These are phyloP conservation scores for Trichoderma sp. DNA, from an alignment of 2,329 filamentous ascomycete genomes.

Conservation along the genomic window DNA sequence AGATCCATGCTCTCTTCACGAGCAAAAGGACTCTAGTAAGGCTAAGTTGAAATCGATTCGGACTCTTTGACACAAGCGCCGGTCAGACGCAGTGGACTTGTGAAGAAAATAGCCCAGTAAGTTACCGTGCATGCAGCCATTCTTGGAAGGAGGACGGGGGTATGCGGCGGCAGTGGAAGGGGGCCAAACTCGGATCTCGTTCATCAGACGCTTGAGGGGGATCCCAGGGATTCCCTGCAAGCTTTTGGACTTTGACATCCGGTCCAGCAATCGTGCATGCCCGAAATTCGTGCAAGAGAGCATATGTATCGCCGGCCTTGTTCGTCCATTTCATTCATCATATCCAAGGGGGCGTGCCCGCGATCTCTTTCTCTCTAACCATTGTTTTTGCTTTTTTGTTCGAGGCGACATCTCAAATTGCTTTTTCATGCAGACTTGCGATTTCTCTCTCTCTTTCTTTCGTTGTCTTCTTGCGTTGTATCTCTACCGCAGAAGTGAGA, in stretches of 20 bases:
- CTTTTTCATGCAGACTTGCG: slow-evolving; percentile 6
- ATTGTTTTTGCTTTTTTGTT: not conserved
- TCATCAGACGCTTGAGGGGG: slow-evolving; percentile 19
- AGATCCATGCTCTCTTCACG: slow-evolving; percentile 26
- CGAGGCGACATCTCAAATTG: not conserved
- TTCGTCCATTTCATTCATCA: slow-evolving; percentile 4
- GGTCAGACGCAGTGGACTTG: slow-evolving; percentile 30
- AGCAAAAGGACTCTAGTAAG: slow-evolving; percentile 24
- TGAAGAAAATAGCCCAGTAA: slow-evolving; percentile 19
- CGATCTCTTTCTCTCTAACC: not conserved
- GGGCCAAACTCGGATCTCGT: slow-evolving; percentile 23
- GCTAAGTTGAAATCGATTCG: slow-evolving; percentile 33
- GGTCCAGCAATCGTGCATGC: slow-evolving; percentile 4
- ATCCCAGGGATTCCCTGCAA: slow-evolving; percentile 22
- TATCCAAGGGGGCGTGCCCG: slow-evolving; percentile 4
- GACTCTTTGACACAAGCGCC: slow-evolving; percentile 32
- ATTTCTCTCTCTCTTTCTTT: not conserved
- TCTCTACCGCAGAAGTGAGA: not conserved
- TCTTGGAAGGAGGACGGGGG: slow-evolving; percentile 48
- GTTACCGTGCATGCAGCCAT: slow-evolving; percentile 46
- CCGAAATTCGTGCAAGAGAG: not conserved
- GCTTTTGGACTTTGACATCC: slow-evolving; percentile 16
- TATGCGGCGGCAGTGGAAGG: slow-evolving; percentile 12
- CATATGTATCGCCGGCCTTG: not conserved
- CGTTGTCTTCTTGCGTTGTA: not conserved